Conservation (phyloP, 2,329 filamentous ascomycete species). For the Iodosphaeria phyllophila region DNA sequence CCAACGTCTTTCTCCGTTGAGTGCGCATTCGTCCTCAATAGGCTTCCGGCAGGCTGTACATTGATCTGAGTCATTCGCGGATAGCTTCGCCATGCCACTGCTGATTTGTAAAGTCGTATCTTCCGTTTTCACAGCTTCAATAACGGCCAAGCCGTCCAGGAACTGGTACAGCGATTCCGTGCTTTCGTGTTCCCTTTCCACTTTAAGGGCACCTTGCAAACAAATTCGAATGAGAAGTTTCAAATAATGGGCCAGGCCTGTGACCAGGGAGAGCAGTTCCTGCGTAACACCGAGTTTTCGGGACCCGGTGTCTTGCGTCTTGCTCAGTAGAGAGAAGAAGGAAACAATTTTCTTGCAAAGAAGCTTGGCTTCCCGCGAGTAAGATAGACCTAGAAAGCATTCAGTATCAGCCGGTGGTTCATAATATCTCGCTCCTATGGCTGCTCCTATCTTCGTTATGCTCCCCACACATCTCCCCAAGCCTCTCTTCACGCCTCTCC, state of each 20-base stretch:
- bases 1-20: slow-evolving; percentile 58
- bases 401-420: slow-evolving; percentile 8
- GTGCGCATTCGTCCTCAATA: slow-evolving; percentile 85
- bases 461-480: too few species aligned
- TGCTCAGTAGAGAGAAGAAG: slow-evolving; percentile 88
- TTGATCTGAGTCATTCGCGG: slow-evolving; percentile 65
- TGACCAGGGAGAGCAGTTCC: slow-evolving; percentile 92
- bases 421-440: too few species aligned
- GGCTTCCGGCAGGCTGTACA: slow-evolving; percentile 68
- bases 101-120: slow-evolving; percentile 51
- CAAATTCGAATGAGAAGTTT: slow-evolving; percentile 96
- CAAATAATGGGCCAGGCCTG: slow-evolving; percentile 87
- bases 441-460: too few species aligned
- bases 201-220: slow-evolving; percentile 75
- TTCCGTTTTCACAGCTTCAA: slow-evolving; percentile 59
- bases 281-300: slow-evolving; percentile 91
- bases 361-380: slow-evolving; percentile 89
- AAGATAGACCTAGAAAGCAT: slow-evolving; percentile 50
- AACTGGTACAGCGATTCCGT: slow-evolving; percentile 66
- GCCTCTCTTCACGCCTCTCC: too few species aligned
- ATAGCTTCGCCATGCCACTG: slow-evolving; percentile 44
- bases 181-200: slow-evolving; percentile 67
- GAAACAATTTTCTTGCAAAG: slow-evolving; percentile 99
- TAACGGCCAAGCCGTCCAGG: slow-evolving; percentile 62
- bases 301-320: slow-evolving; percentile 80